These are phyloP conservation scores for Trifolium dubium DNA, from an alignment of 306 rosid genomes.

Conservation along the genomic window DNA sequence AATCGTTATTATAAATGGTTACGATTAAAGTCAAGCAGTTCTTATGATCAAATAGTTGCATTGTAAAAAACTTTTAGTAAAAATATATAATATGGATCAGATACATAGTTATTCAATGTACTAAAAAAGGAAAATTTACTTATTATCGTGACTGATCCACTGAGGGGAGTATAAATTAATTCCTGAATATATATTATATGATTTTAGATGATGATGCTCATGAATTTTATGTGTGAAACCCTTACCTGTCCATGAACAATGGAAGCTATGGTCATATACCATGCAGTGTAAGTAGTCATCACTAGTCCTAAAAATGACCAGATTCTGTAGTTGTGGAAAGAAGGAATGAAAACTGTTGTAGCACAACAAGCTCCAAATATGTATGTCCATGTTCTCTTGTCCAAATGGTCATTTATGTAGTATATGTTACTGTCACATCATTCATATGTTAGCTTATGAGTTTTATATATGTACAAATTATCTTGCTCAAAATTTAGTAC, in stretches of 20 bases:
- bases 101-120: no score
- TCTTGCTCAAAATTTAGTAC: not conserved
- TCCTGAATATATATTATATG: not conserved
- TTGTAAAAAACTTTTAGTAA: not conserved
- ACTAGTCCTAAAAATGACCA: constrained; percentile 94
- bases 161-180: no score
- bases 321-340: constrained; percentile 94
- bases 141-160: no score
- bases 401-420: constrained; percentile 95
- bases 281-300: constrained; percentile 94
- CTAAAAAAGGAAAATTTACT: no score
- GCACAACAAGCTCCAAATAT: constrained; percentile 99
- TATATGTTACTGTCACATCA: constrained; percentile 74
- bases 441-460: constrained; percentile 15
- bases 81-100: no score
- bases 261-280: constrained; percentile 98
- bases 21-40: no score
- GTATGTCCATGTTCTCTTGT: constrained; percentile 99
- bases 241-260: constrained; percentile 87
- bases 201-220: not conserved
- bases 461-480: not conserved
- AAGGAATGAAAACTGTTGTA: constrained; percentile 93
- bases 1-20: no score
- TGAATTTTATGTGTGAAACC: not conserved
- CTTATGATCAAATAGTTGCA: not conserved